These are phyloP conservation scores for Phytomonas francai DNA, from an alignment of 208 protist genomes.

Conservation along the genomic window DNA sequence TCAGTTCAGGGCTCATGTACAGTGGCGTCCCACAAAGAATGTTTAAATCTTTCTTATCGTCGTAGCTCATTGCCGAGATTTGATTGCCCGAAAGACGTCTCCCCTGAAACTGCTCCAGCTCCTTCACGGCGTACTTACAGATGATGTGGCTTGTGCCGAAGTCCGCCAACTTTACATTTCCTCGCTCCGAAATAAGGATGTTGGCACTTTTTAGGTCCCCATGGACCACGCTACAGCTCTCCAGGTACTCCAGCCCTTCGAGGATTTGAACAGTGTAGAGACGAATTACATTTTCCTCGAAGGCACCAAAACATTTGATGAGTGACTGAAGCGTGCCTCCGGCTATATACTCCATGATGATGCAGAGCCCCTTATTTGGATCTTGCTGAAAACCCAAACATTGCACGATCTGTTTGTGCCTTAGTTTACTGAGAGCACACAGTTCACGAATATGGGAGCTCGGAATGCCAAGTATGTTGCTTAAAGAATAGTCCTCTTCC, in stretches of 20 bases:
- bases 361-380: conserved; percentile 35
- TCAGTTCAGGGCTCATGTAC: conserved; percentile 84
- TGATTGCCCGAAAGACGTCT: neutral
- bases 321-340: conserved; percentile 80
- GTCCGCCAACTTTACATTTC: conserved; percentile 86
- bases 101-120: neutral
- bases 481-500: neutral
- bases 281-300: conserved; percentile 79
- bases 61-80: neutral
- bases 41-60: conserved; percentile 3
- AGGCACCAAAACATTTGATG: conserved; percentile 72
- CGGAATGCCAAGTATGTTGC: neutral
- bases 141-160: conserved; percentile 79
- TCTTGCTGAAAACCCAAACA: conserved; percentile 74
- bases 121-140: conserved; percentile 13
- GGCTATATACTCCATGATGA: conserved; percentile 89
- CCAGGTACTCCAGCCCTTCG: conserved; percentile 78
- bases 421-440: conserved; percentile 57
- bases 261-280: conserved; percentile 83
- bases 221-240: conserved; percentile 57
- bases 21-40: conserved; percentile 65
- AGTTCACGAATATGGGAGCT: conserved; percentile 56
- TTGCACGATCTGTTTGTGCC: conserved; percentile 71
- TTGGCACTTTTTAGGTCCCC: conserved; percentile 87
- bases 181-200: conserved; percentile 67